These are phyloP conservation scores for Pisolithus marmoratus DNA, from an alignment of 768 basidiomycete species.

Conservation along the genomic window DNA sequence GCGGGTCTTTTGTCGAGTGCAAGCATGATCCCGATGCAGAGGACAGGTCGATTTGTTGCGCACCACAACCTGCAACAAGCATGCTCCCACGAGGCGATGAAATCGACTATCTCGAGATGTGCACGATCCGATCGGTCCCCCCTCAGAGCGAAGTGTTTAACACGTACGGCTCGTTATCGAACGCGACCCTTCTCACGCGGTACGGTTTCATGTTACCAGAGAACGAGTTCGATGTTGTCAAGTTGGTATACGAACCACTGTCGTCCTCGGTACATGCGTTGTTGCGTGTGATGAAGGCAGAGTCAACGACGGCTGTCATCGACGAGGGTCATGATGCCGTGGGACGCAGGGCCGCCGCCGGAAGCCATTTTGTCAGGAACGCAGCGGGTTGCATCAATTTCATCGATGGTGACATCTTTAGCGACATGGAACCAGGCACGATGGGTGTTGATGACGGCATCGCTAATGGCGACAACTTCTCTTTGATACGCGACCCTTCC, in stretches of 20 bases:
- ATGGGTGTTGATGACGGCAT: conserved; percentile 17
- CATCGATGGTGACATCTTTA: conserved; percentile 14
- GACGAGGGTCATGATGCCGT: conserved; percentile 14
- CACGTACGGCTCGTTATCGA: conserved; percentile 65
- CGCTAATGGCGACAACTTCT: conserved; percentile 4
- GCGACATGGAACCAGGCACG: conserved; percentile 18
- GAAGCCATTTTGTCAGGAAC: conserved; percentile 18
- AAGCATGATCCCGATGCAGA: conserved; percentile 47
- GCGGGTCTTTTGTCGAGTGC: conserved; percentile 66
- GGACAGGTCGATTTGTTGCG: conserved; percentile 2
- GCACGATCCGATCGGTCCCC: conserved; percentile 46
- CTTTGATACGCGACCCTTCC: conserved; percentile 1
- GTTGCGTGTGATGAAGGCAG: conserved; percentile 6
- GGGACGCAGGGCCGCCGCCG: conserved; percentile 2
- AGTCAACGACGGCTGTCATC: background rate
- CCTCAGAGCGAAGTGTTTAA: conserved; percentile 63
- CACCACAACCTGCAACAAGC: conserved; percentile 4
- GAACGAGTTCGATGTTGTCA: conserved; percentile 61
- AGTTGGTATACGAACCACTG: conserved; percentile 22
- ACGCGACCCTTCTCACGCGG: conserved; percentile 58
- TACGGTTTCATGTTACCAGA: conserved; percentile 75
- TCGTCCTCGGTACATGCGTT: conserved; percentile 10
- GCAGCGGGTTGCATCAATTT: conserved; percentile 18
- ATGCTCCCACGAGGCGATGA: conserved; percentile 7
- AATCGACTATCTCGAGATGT: conserved; percentile 60